Evolutionary conservation across 2,329 filamentous ascomycete species (phyloP), one percentile per base, ranked within the genome.

Genomic region (Ciborinia camelliae): DNA sequence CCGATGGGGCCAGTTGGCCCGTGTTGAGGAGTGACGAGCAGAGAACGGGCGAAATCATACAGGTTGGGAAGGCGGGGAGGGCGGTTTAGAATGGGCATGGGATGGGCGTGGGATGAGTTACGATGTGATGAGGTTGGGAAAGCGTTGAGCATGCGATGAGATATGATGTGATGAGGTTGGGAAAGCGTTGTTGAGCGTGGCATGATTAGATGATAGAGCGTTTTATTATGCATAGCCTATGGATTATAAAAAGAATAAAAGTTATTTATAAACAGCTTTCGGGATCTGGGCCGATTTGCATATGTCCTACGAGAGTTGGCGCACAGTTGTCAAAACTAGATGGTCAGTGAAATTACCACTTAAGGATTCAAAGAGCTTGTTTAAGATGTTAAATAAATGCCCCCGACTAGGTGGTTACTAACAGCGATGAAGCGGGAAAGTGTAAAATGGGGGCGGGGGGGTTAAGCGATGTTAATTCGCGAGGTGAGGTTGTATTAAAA

Each of bases 1-100:
- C 82, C 7, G 86, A 89, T 72, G 85, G 83, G 3, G 79, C 79
- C 30, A 85, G 86, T 66, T 91, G 89, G 89, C 85, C 87, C 23
- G 86, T 89, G 7, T 74, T 91, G 72, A 81, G 86, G 67, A 86
- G 83, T 63, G 86, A 89, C 71, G 88, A 90, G 72, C 82, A 80
- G 69, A 81, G 80, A 70, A 86, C 85, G 4, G 87, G 87, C 3
- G 90, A 96, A 79, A 96, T 97, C 72, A 86, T 98, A 69, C 95
- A 99, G 78, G 83, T 96, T 68, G 95, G 95, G 18, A 84, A 87
- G 69, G 92, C 95, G 59, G 92, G 89, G 41, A 66, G 66, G 61
- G 64, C 64, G 9, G 37, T 63, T 45, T 63, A 55, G 52, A 4
- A 9, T 32, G 41, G 37, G n/a, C 2, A 23, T n/a, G 1, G 26